phyloP scores from a whole-genome alignment of 2,329 filamentous ascomycete genomes.

The Beauveria brongniartii region DNA sequence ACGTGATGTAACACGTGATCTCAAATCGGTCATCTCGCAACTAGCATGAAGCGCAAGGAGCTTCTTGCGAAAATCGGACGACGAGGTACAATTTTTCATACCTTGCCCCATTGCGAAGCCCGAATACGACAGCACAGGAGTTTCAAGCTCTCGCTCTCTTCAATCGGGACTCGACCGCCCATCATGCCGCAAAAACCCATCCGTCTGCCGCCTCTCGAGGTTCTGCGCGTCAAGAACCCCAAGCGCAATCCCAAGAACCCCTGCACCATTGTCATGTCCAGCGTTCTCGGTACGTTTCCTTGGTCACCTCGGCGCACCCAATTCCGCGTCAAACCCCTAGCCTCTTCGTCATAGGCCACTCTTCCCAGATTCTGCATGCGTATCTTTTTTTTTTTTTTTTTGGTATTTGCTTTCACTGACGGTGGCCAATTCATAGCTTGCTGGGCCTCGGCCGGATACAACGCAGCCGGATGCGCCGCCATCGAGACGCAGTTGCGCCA shows the following conservation, averaged over 20 bases:
- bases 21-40: background rate
- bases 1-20: constrained; percentile 1
- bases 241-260: constrained; percentile 42
- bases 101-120: background rate
- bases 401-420: background rate
- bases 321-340: too few species aligned
- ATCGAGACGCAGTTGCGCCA: constrained; percentile 52
- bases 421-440: constrained; percentile 48
- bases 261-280: constrained; percentile 49
- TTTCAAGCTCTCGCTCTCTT: too few species aligned
- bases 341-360: too few species aligned
- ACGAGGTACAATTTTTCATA: background rate
- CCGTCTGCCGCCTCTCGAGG: constrained; percentile 48
- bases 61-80: background rate
- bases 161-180: background rate
- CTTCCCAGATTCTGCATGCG: too few species aligned
- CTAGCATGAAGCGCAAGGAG: background rate
- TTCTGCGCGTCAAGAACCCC: constrained; percentile 45
- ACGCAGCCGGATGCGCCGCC: constrained; percentile 47
- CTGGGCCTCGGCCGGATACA: constrained; percentile 75
- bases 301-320: background rate
- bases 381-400: background rate
- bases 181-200: constrained; percentile 45
- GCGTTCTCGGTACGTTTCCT: constrained; percentile 42
- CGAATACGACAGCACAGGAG: background rate